These are phyloP conservation scores for Entophlyctis helioformis DNA, from an alignment of 192 early-diverging fungal genomes.

Conservation along the genomic window DNA sequence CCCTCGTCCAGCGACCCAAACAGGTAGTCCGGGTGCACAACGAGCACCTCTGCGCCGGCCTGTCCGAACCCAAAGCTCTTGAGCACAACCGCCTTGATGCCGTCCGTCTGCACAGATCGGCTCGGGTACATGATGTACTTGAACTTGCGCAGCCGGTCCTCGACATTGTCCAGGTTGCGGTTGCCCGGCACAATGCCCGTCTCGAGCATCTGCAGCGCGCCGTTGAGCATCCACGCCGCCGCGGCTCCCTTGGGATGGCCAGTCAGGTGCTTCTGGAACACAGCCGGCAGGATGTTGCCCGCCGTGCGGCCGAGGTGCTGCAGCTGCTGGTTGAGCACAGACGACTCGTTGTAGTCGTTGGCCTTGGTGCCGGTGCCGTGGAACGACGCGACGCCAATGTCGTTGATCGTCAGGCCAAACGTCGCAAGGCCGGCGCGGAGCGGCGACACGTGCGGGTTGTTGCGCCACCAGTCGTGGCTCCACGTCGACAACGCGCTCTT, in stretches of 20 bases:
- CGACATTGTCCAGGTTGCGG: constrained; percentile 81
- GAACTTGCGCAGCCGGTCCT: constrained; percentile 58
- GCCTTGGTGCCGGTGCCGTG: constrained; percentile 90
- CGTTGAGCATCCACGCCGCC: constrained; percentile 95
- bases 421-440: constrained; percentile 76
- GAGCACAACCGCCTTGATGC: constrained; percentile 79
- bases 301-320: constrained; percentile 72
- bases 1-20: constrained; percentile 57
- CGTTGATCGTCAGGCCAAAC: constrained; percentile 82
- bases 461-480: constrained; percentile 72
- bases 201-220: constrained; percentile 72
- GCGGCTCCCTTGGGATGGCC: constrained; percentile 97
- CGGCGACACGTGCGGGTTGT: constrained; percentile 64
- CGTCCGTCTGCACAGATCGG: constrained; percentile 77
- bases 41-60: constrained; percentile 78
- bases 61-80: constrained; percentile 96
- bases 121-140: constrained; percentile 75
- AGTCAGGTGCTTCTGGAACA: constrained; percentile 90
- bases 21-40: constrained; percentile 82
- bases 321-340: constrained; percentile 74
- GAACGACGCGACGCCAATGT: constrained; percentile 90
- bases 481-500: constrained; percentile 59
- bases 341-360: constrained; percentile 92
- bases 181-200: constrained; percentile 85
- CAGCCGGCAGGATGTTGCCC: constrained; percentile 64